Evolutionary conservation across 78 protist species (phyloP).

Genomic region (Tieghemostelium lacteum): DNA sequence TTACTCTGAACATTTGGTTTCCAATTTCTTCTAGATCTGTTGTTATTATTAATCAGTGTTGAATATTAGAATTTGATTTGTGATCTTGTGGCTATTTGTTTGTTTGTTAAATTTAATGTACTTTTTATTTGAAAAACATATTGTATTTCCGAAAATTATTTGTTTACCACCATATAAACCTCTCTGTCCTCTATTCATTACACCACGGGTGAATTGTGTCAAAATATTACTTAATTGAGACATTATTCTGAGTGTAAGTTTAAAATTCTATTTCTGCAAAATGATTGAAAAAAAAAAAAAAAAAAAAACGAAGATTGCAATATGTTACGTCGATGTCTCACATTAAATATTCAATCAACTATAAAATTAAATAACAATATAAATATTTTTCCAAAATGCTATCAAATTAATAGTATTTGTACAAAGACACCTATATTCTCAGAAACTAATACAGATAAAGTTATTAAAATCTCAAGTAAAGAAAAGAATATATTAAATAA

Average conservation of each 20-base stretch:
- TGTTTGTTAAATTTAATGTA: not conserved
- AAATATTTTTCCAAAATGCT: too few relatives aligned
- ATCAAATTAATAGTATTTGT: too few relatives aligned
- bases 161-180: conserved; percentile 63
- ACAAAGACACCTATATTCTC: too few relatives aligned
- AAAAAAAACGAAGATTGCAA: too few relatives aligned
- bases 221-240: not conserved
- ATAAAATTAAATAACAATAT: too few relatives aligned
- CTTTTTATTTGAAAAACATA: conserved; percentile 72
- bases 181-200: conserved; percentile 67
- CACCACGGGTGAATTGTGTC: not conserved
- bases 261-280: not conserved
- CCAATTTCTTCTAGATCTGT: conserved; percentile 66
- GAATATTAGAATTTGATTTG: too few relatives aligned
- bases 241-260: not conserved
- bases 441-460: too few relatives aligned
- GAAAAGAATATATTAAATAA: conserved; percentile 32
- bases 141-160: conserved; percentile 25
- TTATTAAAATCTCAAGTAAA: conserved; percentile 14
- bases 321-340: too few relatives aligned
- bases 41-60: not conserved
- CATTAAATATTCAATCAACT: too few relatives aligned
- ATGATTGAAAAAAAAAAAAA: too few relatives aligned
- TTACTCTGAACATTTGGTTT: conserved; percentile 71
- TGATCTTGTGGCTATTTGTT: not conserved